Percentiles rank a stretch among this genome's conserved stretches.
Conservation (phyloP, 2,329 filamentous ascomycete genomes). For the Lasiodiplodia gonubiensis region DNA sequence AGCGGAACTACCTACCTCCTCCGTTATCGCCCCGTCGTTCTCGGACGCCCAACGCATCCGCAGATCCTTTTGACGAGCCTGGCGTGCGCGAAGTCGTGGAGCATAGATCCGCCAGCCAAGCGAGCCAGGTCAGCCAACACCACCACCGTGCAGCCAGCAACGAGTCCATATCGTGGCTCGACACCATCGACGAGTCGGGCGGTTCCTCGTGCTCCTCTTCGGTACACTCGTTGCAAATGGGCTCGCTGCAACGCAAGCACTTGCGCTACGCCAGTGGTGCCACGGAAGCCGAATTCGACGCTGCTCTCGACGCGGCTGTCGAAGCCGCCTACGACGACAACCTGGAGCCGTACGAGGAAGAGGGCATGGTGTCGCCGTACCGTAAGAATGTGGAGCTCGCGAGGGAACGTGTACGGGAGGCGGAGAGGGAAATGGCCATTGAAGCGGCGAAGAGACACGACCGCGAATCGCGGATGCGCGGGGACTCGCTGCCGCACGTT, state of each 20-base stretch:
- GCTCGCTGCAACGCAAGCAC: conserved; percentile 71
- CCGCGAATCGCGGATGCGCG: conserved; percentile 50
- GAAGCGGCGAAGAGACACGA: conserved; percentile 67
- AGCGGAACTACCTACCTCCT: conserved; percentile 69
- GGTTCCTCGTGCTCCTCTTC: conserved; percentile 77
- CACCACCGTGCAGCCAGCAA: conserved; percentile 66
- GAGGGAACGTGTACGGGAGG: conserved; percentile 75
- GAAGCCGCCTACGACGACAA: conserved; percentile 95
- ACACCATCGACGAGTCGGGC: conserved; percentile 89
- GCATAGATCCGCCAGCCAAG: conserved; percentile 19
- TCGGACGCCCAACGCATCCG: conserved; percentile 49
- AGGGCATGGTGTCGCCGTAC: conserved; percentile 40
- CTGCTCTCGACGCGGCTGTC: conserved; percentile 90
- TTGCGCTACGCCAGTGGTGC: conserved; percentile 71
- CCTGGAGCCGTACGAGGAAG: conserved; percentile 72
- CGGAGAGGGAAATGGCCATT: conserved; percentile 71
- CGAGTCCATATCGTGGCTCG: conserved; percentile 89
- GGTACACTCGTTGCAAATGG: conserved; percentile 78
- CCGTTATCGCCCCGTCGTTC: conserved; percentile 71
- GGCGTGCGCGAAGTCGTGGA: conserved; percentile 32
- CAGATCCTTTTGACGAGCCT: conserved; percentile 33
- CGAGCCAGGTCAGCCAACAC: conserved; percentile 24
- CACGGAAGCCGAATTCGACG: conserved; percentile 90
- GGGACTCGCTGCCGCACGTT: conserved; percentile 52
- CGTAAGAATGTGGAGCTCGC: conserved; percentile 72